Evolutionary conservation across 768 basidiomycete genomes (phyloP).

Genomic region (Hygrophoropsis aurantiaca): DNA sequence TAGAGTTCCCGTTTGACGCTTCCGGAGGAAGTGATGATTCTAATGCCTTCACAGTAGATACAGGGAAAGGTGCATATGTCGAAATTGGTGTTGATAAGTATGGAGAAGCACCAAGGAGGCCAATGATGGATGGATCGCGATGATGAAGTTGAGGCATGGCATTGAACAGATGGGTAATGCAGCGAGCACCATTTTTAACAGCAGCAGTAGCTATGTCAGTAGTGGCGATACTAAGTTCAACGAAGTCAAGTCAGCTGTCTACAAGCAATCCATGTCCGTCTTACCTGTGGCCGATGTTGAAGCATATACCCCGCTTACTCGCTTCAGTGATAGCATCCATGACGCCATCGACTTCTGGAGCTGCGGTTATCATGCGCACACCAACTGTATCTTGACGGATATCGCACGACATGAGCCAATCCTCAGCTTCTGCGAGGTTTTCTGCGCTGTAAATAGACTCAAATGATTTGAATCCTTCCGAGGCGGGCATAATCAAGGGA

Average conservation of each 20-base stretch:
- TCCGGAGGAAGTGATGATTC: conserved; percentile 7
- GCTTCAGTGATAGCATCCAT: conserved; percentile 65
- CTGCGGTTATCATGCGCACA: conserved; percentile 80
- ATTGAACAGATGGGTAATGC: conserved; percentile 92
- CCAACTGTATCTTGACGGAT: conserved; percentile 37
- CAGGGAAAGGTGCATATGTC: conserved; percentile 20
- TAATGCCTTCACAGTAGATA: conserved; percentile 12
- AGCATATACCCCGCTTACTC: conserved; percentile 62
- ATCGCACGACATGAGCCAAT: conserved; percentile 58
- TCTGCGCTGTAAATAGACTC: conserved; percentile 71
- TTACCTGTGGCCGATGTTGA: conserved; percentile 90
- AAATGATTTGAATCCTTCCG: conserved; percentile 63
- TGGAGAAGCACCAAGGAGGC: conserved; percentile 78
- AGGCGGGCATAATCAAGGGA: conserved; percentile 60
- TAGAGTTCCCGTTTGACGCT: conserved; percentile 11
- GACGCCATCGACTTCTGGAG: conserved; percentile 85
- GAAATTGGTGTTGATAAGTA: conserved; percentile 48
- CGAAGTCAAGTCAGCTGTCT: conserved; percentile 2
- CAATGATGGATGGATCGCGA: conserved; percentile 89
- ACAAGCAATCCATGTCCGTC: conserved; percentile 3
- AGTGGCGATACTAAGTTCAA: conserved; percentile 58
- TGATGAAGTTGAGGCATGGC: conserved; percentile 91
- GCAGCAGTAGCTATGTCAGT: conserved; percentile 73
- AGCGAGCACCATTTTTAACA: conserved; percentile 69
- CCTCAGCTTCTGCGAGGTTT: conserved; percentile 62